phyloP scores from a whole-genome alignment of 331 rosid species.

The Pyrus hybrid region DNA sequence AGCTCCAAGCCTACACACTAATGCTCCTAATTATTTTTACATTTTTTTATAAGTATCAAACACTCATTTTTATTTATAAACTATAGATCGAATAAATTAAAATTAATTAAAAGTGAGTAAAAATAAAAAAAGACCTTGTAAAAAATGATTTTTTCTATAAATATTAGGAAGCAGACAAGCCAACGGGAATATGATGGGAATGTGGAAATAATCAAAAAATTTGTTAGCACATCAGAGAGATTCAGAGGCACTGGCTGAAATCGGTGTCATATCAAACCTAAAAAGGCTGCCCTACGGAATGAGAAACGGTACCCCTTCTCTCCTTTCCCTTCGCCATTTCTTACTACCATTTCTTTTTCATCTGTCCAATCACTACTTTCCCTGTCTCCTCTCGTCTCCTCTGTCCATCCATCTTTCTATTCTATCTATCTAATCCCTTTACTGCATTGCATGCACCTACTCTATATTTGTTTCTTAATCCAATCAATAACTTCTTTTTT shows the following conservation, averaged over 20 bases:
- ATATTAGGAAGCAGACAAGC: neutral
- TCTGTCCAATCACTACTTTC: conserved; percentile 39
- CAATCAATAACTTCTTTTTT: too few species aligned
- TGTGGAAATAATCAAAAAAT: neutral
- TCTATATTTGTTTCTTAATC: too few species aligned
- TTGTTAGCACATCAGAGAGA: conserved; percentile 1
- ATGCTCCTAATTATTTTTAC: neutral
- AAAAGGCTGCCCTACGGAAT: conserved; percentile 26
- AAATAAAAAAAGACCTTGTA: too few species aligned
- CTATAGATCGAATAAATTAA: too few species aligned
- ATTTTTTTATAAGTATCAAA: too few species aligned
- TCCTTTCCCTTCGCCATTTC: neutral
- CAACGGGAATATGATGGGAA: conserved; percentile 2
- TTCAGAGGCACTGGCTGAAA: conserved; percentile 27
- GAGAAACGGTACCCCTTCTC: neutral
- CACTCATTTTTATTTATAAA: too few species aligned
- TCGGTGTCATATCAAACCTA: conserved; percentile 38
- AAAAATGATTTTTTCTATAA: too few species aligned
- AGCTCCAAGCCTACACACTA: neutral
- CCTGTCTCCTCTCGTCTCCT: neutral
- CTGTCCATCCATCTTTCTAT: conserved; percentile 19
- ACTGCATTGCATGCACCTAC: neutral
- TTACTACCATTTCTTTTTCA: conserved; percentile 20
- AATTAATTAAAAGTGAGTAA: neutral
- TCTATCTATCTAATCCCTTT: neutral